Conservation (phyloP, 805 yeast genomes). For the Sugiyamaella valdiviana region DNA sequence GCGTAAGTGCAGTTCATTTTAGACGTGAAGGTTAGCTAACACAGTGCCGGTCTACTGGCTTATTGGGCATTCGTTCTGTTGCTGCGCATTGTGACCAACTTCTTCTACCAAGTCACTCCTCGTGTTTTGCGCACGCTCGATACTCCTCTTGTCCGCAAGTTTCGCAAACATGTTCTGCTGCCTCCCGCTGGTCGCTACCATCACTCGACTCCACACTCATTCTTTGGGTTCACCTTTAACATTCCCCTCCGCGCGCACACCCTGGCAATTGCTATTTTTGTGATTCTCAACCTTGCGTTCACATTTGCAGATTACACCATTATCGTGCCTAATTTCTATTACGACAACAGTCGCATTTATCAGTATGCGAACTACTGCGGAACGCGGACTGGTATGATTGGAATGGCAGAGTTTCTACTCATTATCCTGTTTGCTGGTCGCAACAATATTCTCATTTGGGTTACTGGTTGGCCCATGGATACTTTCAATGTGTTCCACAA, state of each 20-base stretch:
- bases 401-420: constrained; percentile 41
- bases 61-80: constrained; percentile 12
- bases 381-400: constrained; percentile 38
- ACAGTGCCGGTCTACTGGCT: constrained; percentile 10
- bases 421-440: constrained; percentile 59
- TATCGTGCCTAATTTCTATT: constrained; percentile 11
- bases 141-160: background rate
- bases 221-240: constrained; percentile 15
- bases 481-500: constrained; percentile 57
- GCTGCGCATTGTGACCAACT: constrained; percentile 5
- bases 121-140: constrained; percentile 12
- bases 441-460: constrained; percentile 56
- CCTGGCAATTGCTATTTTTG: constrained; percentile 31
- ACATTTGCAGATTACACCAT: constrained; percentile 20
- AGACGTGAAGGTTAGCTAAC: background rate
- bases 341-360: constrained; percentile 9
- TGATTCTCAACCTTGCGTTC: constrained; percentile 29
- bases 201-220: constrained; percentile 22
- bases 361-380: constrained; percentile 34
- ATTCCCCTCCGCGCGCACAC: constrained; percentile 39
- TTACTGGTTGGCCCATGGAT: constrained; percentile 58
- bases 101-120: constrained; percentile 12
- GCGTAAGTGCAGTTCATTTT: background rate
- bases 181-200: constrained; percentile 27
- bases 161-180: constrained; percentile 23